Evolutionary conservation across 345 rosid genomes (phyloP), one percentile per base, ranked within the genome.

Genomic region (Aquilaria malaccensis): DNA sequence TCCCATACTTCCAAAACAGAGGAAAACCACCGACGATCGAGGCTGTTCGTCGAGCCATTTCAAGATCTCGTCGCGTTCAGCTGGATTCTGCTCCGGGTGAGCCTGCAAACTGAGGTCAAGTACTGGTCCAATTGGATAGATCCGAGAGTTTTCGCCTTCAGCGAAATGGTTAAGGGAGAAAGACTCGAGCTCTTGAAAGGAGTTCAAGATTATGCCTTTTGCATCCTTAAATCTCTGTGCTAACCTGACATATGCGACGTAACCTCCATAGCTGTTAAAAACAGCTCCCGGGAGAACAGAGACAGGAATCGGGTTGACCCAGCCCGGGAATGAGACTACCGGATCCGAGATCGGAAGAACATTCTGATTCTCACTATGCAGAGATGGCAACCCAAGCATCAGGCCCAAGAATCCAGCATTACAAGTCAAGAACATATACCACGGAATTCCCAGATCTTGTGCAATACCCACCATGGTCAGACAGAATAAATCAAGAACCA

Each of bases 1-100:
- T 37, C 83, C 85, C 0, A 65, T 15, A 70, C 82, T 79, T 29
- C 85, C 86, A 54, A 79, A 83, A 59, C 85, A 83, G 32, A 85
- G 62, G 66, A 72, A 83, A 33, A 79, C 71, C 33, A 80, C 72
- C 0, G 80, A 79, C n/a, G 74, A 58, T 33, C 68, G 60, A 3
- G 86, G 76, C 63, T 81, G 79, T 30, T 69, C 69, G 14, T 77
- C 79, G 0, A 85, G 82, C 89, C 92, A 83, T 55, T 10, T 63
- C 60, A 75, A 41, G 67, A 80, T 63, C 59, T 56, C 48, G 2
- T 58, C 46, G 30, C 57, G 50, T 4, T 59, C 58, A 10, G 70
- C 64, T 37, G 57, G 9, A 10, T 77, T 76, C 30, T 45, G 61
- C 13, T 72, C 67, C 0, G 71, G 68, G 50, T 56, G 53, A 9